Base-by-base conservation (phyloP, 75 land plant species). In the Chamaecyparis obtusa region DNA sequence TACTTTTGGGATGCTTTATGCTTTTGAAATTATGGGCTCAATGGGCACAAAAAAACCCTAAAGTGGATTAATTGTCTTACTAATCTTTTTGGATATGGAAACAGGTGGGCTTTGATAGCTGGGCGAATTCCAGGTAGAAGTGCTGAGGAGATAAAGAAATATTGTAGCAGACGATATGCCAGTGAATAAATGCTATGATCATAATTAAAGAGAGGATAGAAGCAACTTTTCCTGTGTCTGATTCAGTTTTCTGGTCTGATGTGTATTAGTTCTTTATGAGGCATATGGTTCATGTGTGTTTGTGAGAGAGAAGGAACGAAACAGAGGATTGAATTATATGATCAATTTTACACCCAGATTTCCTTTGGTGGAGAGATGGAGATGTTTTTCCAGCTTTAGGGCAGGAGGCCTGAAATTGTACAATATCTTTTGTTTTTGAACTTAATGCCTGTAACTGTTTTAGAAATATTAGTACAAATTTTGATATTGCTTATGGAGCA, bases 91-190 rank as follows among this genome's bases (percentile, higher is more conserved):
- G 27, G 30, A 24, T 9, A 46, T 81, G 83, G 43, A 81, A 37
- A n/a, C 83, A 81, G 83, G 54, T 81, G 83, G 83, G 83, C 83
- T 27, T 81, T 81, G 54, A 81, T 81, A 10, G 83, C 83, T 43
- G 83, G 83, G 83, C 48, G 83, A 81, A 81, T 81, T 46, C 83
- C 83, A 13, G 83, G 83, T 41, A 81, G 83, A 44, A 81, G 33
- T 81, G 83, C 83, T 8, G 51, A 81, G 32, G 83, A 81, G 24
- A 81, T 81, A 10, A 16, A 81, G 83, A 81, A 81, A 81, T 81
- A 81, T 81, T 81, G 83, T 46, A 81, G 51, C 32, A 81, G 83
- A 46, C 83, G 33, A 81, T 81, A 81, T 81, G 30, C 33, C 32
- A 81, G 83, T 81, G 83, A 81, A 14, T 44, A n/a, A 10, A 44